phyloP scores from a whole-genome alignment of 768 basidiomycete genomes.

The Leccinum longicurvipes region DNA sequence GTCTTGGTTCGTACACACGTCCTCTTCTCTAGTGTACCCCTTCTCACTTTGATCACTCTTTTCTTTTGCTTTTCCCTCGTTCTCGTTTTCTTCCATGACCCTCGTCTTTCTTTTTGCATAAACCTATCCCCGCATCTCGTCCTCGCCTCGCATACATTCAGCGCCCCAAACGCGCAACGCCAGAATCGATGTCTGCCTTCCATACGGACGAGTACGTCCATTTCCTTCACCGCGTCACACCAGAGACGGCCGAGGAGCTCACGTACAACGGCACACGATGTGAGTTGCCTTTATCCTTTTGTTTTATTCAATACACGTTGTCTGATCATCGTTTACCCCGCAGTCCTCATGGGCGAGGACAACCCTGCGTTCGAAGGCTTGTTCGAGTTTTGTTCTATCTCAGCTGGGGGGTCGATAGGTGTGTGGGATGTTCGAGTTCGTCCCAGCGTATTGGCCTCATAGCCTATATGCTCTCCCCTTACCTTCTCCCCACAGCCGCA shows the following conservation, averaged over 20 bases:
- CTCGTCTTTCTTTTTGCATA: not conserved
- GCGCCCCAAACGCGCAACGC: slow-evolving; percentile 68
- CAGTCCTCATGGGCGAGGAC: slow-evolving; percentile 78
- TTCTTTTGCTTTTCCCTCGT: no score
- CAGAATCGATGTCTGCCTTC: slow-evolving; percentile 84
- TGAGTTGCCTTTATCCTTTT: slow-evolving; percentile 36
- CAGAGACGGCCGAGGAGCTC: slow-evolving; percentile 85
- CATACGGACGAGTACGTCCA: slow-evolving; percentile 99
- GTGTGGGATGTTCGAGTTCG: slow-evolving; percentile 20
- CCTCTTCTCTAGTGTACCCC: not conserved
- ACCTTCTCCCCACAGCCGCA: slow-evolving; percentile 50
- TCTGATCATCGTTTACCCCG: not conserved
- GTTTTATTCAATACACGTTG: not conserved
- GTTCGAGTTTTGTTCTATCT: slow-evolving; percentile 96
- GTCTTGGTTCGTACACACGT: slow-evolving; percentile 54
- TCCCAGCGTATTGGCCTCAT: not conserved
- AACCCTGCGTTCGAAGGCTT: slow-evolving; percentile 96
- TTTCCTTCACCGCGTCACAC: slow-evolving; percentile 83
- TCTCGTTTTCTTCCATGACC: not conserved
- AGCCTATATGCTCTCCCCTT: not conserved
- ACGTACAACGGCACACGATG: slow-evolving; percentile 85
- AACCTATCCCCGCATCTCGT: not conserved
- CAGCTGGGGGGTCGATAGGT: slow-evolving; percentile 94
- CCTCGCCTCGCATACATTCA: slow-evolving; percentile 26
- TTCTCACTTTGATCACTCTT: not conserved